These are phyloP conservation scores for Rhododendron ferrugineum DNA, from an alignment of 148 eudicot species.

Conservation along the genomic window DNA sequence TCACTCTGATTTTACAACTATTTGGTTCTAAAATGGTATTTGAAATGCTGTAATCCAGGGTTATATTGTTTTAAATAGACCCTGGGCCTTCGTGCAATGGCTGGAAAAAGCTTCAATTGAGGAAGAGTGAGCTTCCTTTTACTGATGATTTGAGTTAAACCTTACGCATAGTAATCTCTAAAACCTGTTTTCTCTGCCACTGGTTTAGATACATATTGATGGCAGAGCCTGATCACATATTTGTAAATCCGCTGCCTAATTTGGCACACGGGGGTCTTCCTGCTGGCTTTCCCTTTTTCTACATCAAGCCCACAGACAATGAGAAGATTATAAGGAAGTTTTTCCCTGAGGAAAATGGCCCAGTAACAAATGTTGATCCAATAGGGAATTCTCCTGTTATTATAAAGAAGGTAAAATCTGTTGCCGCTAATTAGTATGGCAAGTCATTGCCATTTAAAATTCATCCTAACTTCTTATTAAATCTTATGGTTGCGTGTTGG, in stretches of 20 bases:
- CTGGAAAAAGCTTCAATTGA: constrained; percentile 61
- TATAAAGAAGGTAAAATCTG: constrained; percentile 52
- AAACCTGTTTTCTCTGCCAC: not conserved
- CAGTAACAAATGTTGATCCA: constrained; percentile 88
- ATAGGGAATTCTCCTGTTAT: constrained; percentile 89
- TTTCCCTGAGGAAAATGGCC: constrained; percentile 75
- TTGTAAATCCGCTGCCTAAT: constrained; percentile 81
- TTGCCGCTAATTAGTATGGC: not conserved
- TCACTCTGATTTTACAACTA: not conserved
- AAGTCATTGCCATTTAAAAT: not conserved
- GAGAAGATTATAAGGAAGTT: constrained; percentile 71
- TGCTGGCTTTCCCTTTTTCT: constrained; percentile 90
- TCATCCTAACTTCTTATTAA: not conserved
- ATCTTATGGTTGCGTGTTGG: not conserved
- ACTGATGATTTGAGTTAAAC: not conserved
- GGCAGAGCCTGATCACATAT: constrained; percentile 98
- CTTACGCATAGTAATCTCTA: not conserved
- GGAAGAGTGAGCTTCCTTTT: constrained; percentile 61
- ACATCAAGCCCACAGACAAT: constrained; percentile 73
- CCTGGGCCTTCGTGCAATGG: constrained; percentile 98
- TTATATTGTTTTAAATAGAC: constrained; percentile 74
- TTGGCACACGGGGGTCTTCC: constrained; percentile 72
- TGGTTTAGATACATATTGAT: constrained; percentile 75
- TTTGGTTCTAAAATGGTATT: constrained; percentile 8
- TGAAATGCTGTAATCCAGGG: constrained; percentile 41